Evolutionary conservation across 768 basidiomycete genomes (phyloP).

Genomic region (Dioszegia aurantiaca): DNA sequence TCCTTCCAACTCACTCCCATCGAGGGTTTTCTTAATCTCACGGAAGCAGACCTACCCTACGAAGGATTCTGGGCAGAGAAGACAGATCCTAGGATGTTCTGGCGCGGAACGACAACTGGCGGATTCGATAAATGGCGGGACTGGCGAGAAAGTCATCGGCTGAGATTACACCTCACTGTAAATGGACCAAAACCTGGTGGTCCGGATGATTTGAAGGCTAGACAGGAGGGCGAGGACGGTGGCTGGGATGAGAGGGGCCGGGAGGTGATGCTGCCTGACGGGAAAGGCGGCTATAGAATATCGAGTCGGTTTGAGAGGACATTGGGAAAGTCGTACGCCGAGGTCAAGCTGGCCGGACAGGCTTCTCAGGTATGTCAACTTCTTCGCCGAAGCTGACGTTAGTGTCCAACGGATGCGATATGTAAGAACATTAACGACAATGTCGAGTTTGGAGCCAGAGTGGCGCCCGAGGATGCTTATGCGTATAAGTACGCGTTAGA

Average conservation of each 20-base stretch:
- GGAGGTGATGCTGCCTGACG: conserved; percentile 50
- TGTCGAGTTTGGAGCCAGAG: conserved; percentile 59
- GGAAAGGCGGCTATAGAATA: conserved; percentile 34
- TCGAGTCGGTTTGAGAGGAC: conserved; percentile 31
- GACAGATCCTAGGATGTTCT: conserved; percentile 52
- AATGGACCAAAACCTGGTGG: conserved; percentile 49
- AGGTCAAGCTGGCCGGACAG: conserved; percentile 60
- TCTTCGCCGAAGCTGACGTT: too few species aligned
- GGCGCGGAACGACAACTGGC: conserved; percentile 56
- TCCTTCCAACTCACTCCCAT: conserved; percentile 47
- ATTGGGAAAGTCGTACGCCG: conserved; percentile 62
- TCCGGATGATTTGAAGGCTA: conserved; percentile 1
- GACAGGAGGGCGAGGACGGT: conserved; percentile 36
- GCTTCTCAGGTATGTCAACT: conserved; percentile 51
- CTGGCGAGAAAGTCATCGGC: conserved; percentile 53
- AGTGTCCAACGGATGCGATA: conserved; percentile 39
- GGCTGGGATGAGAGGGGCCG: conserved; percentile 47
- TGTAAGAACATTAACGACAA: conserved; percentile 57
- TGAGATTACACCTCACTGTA: conserved; percentile 52
- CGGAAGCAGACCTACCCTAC: conserved; percentile 30
- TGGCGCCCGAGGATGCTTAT: conserved; percentile 58
- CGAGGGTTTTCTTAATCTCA: conserved; percentile 48
- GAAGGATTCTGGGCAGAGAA: conserved; percentile 53
- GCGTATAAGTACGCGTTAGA: conserved; percentile 60
- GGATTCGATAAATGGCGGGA: conserved; percentile 52